Conservation (phyloP, 2,329 filamentous ascomycete genomes). For the Pleomassaria siparia region DNA sequence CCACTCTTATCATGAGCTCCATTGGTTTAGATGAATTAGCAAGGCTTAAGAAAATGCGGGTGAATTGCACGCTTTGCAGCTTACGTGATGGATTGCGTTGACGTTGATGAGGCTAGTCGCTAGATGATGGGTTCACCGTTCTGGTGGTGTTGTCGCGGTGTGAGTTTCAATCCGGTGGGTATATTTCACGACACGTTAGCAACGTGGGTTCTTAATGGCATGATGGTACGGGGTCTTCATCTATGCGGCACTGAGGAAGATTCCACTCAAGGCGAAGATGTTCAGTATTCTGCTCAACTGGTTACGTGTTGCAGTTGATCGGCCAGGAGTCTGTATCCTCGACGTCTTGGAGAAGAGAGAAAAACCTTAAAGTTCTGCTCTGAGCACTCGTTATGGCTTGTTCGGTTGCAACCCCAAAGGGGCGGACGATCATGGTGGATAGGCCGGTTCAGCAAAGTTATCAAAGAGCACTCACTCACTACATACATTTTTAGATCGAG, state of each 20-base stretch:
- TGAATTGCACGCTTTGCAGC: background rate
- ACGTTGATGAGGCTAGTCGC: no score
- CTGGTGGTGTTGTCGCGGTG: no score
- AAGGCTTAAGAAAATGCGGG: background rate
- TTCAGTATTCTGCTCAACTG: constrained; percentile 21
- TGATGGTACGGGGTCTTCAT: constrained; percentile 24
- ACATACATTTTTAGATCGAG: constrained; percentile 4
- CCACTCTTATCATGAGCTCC: background rate
- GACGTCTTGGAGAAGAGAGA: constrained; percentile 16
- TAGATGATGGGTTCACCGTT: no score
- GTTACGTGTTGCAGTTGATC: constrained; percentile 12
- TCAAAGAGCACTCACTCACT: constrained; percentile 18
- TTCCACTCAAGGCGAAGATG: constrained; percentile 23
- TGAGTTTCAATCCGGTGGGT: constrained; percentile 7
- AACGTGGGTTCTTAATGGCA: constrained; percentile 31
- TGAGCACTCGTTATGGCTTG: constrained; percentile 25
- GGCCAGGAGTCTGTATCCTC: constrained; percentile 8
- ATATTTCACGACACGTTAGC: constrained; percentile 29
- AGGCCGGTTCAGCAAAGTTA: constrained; percentile 10
- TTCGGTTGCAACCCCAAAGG: constrained; percentile 7
- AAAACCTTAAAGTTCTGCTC: constrained; percentile 22
- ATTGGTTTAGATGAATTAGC: background rate
- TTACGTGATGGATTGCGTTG: background rate
- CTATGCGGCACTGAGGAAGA: constrained; percentile 20
- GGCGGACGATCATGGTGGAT: constrained; percentile 20